phyloP scores from a whole-genome alignment of 2,329 filamentous ascomycete species.

The Acephala macrosclerotiorum region DNA sequence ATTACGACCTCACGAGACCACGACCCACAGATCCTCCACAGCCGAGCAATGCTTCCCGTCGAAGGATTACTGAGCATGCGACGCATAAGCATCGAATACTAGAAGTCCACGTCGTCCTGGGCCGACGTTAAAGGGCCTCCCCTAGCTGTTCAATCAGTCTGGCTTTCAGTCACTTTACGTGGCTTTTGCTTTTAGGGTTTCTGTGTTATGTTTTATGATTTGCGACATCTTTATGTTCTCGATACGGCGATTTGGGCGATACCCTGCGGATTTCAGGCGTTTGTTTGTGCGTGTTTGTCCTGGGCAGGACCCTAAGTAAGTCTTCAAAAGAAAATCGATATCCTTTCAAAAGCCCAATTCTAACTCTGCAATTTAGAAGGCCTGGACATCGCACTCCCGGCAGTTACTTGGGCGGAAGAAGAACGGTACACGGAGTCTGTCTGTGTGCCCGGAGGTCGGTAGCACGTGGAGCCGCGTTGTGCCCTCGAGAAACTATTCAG shows the following conservation, averaged over 20 bases:
- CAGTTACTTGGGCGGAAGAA: conserved; percentile 18
- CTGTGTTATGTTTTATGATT: too few species aligned
- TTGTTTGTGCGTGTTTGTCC: conserved; percentile 41
- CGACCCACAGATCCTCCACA: not conserved
- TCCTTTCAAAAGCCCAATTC: not conserved
- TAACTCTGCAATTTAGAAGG: not conserved
- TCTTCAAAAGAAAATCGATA: not conserved
- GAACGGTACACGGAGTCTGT: conserved; percentile 25
- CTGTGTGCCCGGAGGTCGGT: conserved; percentile 24
- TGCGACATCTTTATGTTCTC: too few species aligned
- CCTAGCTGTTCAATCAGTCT: too few species aligned
- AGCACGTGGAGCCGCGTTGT: not conserved
- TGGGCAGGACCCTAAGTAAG: conserved; percentile 51
- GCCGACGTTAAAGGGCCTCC: not conserved
- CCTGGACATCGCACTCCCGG: not conserved
- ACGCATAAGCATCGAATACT: not conserved
- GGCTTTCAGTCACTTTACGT: too few species aligned
- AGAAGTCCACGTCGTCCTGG: not conserved
- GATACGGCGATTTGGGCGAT: too few species aligned
- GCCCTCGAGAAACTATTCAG: not conserved
- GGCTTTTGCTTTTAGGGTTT: too few species aligned
- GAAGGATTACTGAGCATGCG: not conserved
- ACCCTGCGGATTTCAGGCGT: not conserved
- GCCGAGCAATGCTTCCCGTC: not conserved
- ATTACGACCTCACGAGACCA: not conserved